Evolutionary conservation across 2,329 filamentous ascomycete species (phyloP).

Genomic region (Aspergillus tanneri): DNA sequence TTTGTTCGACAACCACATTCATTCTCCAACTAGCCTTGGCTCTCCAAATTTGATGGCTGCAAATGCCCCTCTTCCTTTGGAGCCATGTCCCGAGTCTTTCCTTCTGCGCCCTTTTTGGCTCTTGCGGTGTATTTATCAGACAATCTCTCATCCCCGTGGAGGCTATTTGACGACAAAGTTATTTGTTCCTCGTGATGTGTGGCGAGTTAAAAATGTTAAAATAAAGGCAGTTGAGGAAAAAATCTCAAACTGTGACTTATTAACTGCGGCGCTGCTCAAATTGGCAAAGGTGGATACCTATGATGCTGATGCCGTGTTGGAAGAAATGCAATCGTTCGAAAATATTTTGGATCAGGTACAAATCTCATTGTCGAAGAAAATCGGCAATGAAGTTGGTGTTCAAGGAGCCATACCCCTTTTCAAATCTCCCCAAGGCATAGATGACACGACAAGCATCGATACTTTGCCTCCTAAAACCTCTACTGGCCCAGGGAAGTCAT

Average conservation of each 20-base stretch:
- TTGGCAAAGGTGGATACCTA: slow-evolving; percentile 80
- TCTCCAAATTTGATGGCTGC: slow-evolving; percentile 62
- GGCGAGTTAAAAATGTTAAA: slow-evolving; percentile 91
- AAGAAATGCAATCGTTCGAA: slow-evolving; percentile 92
- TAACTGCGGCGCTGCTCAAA: slow-evolving; percentile 85
- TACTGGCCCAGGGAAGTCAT: slow-evolving; percentile 70
- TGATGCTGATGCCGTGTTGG: slow-evolving; percentile 86
- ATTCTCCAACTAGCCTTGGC: slow-evolving; percentile 63
- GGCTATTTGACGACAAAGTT: slow-evolving; percentile 89
- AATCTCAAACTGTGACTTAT: slow-evolving; percentile 81
- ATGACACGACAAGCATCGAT: slow-evolving; percentile 44
- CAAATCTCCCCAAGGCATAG: slow-evolving; percentile 57
- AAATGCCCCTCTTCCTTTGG: slow-evolving; percentile 73
- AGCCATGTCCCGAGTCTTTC: slow-evolving; percentile 86
- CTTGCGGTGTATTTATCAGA: slow-evolving; percentile 92
- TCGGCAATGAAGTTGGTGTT: slow-evolving; percentile 90
- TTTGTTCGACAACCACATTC: slow-evolving; percentile 81
- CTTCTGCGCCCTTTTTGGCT: slow-evolving; percentile 96
- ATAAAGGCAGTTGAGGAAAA: slow-evolving; percentile 91
- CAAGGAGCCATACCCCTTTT: slow-evolving; percentile 72
- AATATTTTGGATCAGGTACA: slow-evolving; percentile 83
- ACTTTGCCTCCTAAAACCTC: slow-evolving; percentile 48
- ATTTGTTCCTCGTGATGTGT: slow-evolving; percentile 89
- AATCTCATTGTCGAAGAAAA: slow-evolving; percentile 69
- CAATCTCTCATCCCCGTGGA: slow-evolving; percentile 83